These are phyloP conservation scores for Fusarium tupiense DNA, from an alignment of 2,329 filamentous ascomycete genomes.

Conservation along the genomic window DNA sequence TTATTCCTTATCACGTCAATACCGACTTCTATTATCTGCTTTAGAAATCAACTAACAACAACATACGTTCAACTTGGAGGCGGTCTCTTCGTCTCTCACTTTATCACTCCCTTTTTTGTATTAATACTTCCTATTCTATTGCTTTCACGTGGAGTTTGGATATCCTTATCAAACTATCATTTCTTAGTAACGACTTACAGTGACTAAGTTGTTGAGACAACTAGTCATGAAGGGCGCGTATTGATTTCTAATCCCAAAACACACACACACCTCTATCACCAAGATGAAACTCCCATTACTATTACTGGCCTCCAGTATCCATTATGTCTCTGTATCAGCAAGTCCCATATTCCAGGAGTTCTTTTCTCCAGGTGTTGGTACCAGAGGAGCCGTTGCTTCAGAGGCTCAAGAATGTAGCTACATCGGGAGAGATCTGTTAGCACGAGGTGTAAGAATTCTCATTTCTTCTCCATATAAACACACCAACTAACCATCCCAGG, in stretches of 20 bases:
- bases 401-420: constrained; percentile 75
- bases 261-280: background rate
- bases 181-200: background rate
- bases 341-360: constrained; percentile 21
- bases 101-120: background rate
- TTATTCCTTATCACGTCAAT: constrained; percentile 35
- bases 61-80: background rate
- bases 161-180: background rate
- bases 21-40: constrained; percentile 9
- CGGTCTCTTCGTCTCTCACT: background rate
- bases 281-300: constrained; percentile 11
- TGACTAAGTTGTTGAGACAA: constrained; percentile 3
- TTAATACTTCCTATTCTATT: background rate
- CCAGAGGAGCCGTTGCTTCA: constrained; percentile 72
- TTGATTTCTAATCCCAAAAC: constrained; percentile 1
- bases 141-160: background rate
- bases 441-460: constrained; percentile 56
- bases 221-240: background rate
- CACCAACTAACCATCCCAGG: constrained; percentile 50
- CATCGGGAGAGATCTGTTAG: constrained; percentile 72
- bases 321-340: constrained; percentile 16
- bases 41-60: background rate
- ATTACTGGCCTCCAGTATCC: constrained; percentile 19
- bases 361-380: constrained; percentile 26
- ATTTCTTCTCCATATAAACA: background rate